phyloP scores from a whole-genome alignment of 2,329 filamentous ascomycete species.

The Calonectria leucothoes region DNA sequence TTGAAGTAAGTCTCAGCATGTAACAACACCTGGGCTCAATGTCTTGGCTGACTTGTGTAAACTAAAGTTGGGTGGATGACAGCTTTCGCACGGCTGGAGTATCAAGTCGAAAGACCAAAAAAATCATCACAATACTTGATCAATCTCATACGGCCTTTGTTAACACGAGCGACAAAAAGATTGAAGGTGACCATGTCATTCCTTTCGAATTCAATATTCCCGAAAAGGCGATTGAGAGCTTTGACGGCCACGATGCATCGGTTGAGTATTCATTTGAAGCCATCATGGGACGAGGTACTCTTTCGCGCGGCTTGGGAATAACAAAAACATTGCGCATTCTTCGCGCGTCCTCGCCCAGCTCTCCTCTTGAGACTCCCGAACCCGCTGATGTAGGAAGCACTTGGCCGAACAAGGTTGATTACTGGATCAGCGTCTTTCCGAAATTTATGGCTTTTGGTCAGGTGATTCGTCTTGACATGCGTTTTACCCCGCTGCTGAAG shows the following conservation, averaged over 20 bases:
- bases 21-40: background rate
- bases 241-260: background rate
- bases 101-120: background rate
- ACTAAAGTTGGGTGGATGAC: background rate
- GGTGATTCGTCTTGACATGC: background rate
- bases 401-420: background rate
- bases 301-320: background rate
- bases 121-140: background rate
- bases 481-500: background rate
- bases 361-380: background rate
- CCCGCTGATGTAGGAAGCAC: background rate
- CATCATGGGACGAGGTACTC: background rate
- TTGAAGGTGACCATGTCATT: background rate
- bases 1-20: background rate
- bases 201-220: background rate
- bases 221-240: background rate
- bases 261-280: background rate
- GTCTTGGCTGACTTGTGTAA: background rate
- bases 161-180: background rate
- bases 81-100: background rate
- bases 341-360: background rate
- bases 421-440: background rate
- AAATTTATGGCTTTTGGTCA: background rate
- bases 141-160: background rate
- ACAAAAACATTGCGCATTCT: background rate